A percentile compares a stretch with the other conserved stretches of the same genome.
Evolutionary conservation across 106 monocot genomes (phyloP).

Genomic region (Dendrobium chrysotoxum): DNA sequence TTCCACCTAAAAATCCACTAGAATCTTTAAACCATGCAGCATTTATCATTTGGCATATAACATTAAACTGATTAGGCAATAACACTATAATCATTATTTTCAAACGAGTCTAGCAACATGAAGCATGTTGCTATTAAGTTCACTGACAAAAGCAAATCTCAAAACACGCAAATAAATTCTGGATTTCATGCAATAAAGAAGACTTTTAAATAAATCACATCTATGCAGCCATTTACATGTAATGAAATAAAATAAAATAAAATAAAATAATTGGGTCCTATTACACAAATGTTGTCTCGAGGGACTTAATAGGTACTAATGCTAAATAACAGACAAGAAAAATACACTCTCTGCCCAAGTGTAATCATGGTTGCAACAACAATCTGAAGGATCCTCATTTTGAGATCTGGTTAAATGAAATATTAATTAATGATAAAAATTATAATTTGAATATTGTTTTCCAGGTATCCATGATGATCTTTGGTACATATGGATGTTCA

Average conservation of each 20-base stretch:
- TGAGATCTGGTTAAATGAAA: too few relatives aligned
- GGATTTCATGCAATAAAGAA: background rate
- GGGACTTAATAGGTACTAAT: too few relatives aligned
- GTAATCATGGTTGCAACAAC: too few relatives aligned
- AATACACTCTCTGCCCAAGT: too few relatives aligned
- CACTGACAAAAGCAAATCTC: background rate
- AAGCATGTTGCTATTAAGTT: background rate
- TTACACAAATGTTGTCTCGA: too few relatives aligned
- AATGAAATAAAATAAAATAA: background rate
- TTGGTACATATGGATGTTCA: background rate
- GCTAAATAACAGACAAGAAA: too few relatives aligned
- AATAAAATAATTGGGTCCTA: background rate
- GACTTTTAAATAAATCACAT: background rate
- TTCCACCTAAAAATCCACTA: background rate
- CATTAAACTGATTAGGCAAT: background rate
- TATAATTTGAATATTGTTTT: too few relatives aligned
- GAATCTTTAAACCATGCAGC: background rate
- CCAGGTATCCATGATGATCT: background rate
- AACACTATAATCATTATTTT: background rate
- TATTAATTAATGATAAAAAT: too few relatives aligned
- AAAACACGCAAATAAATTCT: too few relatives aligned
- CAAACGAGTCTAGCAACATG: background rate
- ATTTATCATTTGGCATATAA: background rate
- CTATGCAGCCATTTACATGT: background rate
- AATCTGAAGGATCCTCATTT: too few relatives aligned